These are phyloP conservation scores for Aspergillus brasiliensis DNA, from an alignment of 2,329 filamentous ascomycete genomes.

Conservation along the genomic window DNA sequence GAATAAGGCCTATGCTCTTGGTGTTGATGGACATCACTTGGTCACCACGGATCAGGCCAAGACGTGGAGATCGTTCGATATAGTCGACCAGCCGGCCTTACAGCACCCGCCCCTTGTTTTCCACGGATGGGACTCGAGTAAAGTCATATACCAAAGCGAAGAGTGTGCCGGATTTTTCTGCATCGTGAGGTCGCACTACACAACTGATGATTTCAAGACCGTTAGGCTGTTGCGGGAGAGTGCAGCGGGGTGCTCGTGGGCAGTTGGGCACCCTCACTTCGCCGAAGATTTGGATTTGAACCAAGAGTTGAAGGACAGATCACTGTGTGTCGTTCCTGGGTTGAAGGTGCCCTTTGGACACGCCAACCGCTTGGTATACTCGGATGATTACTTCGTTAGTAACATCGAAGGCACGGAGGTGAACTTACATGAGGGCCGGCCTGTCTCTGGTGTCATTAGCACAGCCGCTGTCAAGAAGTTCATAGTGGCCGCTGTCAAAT, in stretches of 20 bases:
- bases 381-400: slow-evolving; percentile 77
- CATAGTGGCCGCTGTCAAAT: slow-evolving; percentile 78
- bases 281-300: slow-evolving; percentile 54
- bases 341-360: slow-evolving; percentile 69
- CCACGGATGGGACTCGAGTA: slow-evolving; percentile 79
- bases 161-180: slow-evolving; percentile 67
- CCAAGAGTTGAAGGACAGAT: slow-evolving; percentile 67
- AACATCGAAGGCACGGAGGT: slow-evolving; percentile 66
- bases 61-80: slow-evolving; percentile 75
- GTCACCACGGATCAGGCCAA: slow-evolving; percentile 81
- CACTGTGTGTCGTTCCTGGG: slow-evolving; percentile 79
- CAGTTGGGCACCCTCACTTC: slow-evolving; percentile 74
- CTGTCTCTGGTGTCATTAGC: slow-evolving; percentile 77
- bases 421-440: slow-evolving; percentile 70
- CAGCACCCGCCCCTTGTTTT: slow-evolving; percentile 51
- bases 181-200: slow-evolving; percentile 69
- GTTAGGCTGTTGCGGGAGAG: slow-evolving; percentile 66
- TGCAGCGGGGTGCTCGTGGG: slow-evolving; percentile 83
- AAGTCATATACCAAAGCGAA: slow-evolving; percentile 81
- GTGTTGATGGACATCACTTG: slow-evolving; percentile 71
- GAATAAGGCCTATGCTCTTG: slow-evolving; percentile 78
- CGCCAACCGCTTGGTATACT: slow-evolving; percentile 77
- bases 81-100: slow-evolving; percentile 43
- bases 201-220: slow-evolving; percentile 78
- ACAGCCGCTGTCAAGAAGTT: slow-evolving; percentile 84